These are phyloP conservation scores for Pestalotiopsis sp. DNA, from an alignment of 2,329 filamentous ascomycete species.

Conservation along the genomic window DNA sequence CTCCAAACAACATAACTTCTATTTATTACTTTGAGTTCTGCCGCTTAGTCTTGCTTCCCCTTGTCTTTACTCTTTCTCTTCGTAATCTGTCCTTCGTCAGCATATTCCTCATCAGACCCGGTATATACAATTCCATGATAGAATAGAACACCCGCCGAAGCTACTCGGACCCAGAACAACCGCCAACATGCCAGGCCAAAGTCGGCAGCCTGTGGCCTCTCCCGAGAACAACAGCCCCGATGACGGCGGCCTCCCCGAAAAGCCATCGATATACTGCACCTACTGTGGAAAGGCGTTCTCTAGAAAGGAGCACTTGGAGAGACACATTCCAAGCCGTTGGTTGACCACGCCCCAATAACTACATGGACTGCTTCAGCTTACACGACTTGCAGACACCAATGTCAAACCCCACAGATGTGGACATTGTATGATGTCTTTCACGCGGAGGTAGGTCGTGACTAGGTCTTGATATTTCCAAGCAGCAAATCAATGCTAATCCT, in stretches of 20 bases:
- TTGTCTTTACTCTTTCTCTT: too few relatives aligned
- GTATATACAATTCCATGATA: too few relatives aligned
- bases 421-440: conserved; percentile 52
- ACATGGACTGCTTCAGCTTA: neutral
- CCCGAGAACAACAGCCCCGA: neutral
- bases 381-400: conserved; percentile 49
- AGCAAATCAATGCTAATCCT: neutral
- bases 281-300: conserved; percentile 60
- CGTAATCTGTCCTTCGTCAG: too few relatives aligned
- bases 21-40: too few relatives aligned
- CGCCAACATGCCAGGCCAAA: neutral
- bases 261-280: conserved; percentile 48
- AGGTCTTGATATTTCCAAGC: neutral
- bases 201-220: conserved; percentile 1
- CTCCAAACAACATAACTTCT: too few relatives aligned
- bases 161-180: neutral
- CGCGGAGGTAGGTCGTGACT: conserved; percentile 34
- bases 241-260: neutral
- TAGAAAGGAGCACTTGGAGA: conserved; percentile 59
- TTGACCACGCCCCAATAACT: conserved; percentile 12
- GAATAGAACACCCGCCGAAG: too few relatives aligned
- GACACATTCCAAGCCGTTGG: conserved; percentile 57
- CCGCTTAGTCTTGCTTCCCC: too few relatives aligned
- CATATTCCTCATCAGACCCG: too few relatives aligned
- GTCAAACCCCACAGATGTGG: conserved; percentile 56